Evolutionary conservation across 352 stramenopile genomes (phyloP).

Genomic region (Pythium periplocum): DNA sequence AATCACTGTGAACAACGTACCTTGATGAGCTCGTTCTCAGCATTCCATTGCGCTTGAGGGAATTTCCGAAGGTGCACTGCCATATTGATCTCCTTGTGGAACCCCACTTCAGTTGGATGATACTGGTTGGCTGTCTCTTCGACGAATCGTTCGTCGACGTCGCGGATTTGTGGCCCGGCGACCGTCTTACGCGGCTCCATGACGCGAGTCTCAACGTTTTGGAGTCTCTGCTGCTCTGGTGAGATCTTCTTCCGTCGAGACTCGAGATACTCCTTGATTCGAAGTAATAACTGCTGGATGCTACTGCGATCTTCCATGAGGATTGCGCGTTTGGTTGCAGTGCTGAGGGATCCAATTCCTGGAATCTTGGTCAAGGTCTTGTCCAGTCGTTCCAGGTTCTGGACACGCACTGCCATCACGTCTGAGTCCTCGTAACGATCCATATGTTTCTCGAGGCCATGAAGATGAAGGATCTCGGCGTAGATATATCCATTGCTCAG

Average conservation of each 20-base stretch:
- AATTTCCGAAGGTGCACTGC: constrained; percentile 59
- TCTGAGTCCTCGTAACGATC: constrained; percentile 37
- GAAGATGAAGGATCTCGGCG: constrained; percentile 47
- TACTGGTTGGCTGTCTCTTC: constrained; percentile 31
- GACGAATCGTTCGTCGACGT: constrained; percentile 58
- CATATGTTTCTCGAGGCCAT: constrained; percentile 41
- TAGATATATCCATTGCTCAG: constrained; percentile 67
- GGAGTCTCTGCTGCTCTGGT: constrained; percentile 7
- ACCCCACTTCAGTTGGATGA: constrained; percentile 37
- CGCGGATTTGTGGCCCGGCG: constrained; percentile 8
- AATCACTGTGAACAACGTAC: constrained; percentile 15
- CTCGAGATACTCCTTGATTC: constrained; percentile 51
- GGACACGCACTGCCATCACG: constrained; percentile 33
- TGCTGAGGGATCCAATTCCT: constrained; percentile 30
- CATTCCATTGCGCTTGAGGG: constrained; percentile 45
- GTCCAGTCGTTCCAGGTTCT: constrained; percentile 57
- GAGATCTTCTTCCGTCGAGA: constrained; percentile 16
- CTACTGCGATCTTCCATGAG: constrained; percentile 60
- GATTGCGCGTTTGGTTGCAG: constrained; percentile 39
- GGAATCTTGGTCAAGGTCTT: constrained; percentile 26
- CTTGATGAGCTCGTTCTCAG: constrained; percentile 37
- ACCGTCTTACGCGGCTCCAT: constrained; percentile 13
- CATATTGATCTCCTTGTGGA: constrained; percentile 69
- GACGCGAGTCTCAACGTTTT: constrained; percentile 14
- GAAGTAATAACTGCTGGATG: constrained; percentile 51